Base-by-base conservation (phyloP, 2,329 filamentous ascomycete species). In the Trichoderma sp. region DNA sequence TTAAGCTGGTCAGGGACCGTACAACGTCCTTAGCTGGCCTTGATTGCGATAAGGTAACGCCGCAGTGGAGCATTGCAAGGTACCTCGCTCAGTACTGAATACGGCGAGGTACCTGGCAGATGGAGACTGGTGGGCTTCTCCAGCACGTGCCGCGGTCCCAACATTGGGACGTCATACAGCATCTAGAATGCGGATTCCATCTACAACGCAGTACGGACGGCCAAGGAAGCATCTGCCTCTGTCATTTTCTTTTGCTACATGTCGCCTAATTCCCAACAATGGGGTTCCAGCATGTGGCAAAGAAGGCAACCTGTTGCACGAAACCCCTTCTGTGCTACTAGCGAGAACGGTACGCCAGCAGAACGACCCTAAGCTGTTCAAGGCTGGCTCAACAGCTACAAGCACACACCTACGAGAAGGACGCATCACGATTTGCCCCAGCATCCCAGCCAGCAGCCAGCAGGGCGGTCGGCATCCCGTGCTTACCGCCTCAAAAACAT, bases 21-120 rank as follows among this genome's bases (percentile, higher is more conserved):
- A 24, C n/a, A 24, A 18, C 58, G 51, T 56, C 61, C 26, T 59
- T 58, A 28, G 39, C 39, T 66, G 64, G 64, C 64, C 39, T 59
- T 37, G 54, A 66, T 66, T 66, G 39, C 54, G 64, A 66, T 59
- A 66, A 58, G 52, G 54, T 30, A 59, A n/a, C 21, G 26, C 52
- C 37, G n/a, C 28, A 54, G 63, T 66, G 64, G 54, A 59, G 39
- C 54, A 21, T 28, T 55, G 32, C 51, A 28, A 65, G 52, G 54
- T 66, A 37, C 52, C 14, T 66, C 10, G 32, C 49, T 56, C 34
- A 7, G 37, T 56, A 28, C 51, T 34, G 37, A 56, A 46, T 65
- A 46, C 61, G 51, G 52, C 46, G 24, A 28, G 51, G 34, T 56
- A 16, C 39, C 39, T 43, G 16, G 39, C 18, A 18, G 39, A 43